Conservation (phyloP, 164 flowering plant species). For the Macadamia integrifolia region DNA sequence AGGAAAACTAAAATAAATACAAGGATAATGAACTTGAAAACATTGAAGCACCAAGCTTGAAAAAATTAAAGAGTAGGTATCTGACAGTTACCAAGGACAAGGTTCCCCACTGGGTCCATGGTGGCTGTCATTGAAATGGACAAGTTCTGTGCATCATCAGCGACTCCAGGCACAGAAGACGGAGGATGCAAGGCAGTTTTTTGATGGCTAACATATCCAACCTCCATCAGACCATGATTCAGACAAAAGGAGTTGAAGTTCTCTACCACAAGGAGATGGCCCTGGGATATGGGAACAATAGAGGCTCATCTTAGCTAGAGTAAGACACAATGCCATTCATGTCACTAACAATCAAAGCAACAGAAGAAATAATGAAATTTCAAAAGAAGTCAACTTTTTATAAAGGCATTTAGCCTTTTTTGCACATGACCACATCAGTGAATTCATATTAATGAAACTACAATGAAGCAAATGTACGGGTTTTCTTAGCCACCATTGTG, state of each 20-base stretch:
- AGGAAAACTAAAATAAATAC: too few species aligned
- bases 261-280: conserved; percentile 76
- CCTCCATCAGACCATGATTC: conserved; percentile 94
- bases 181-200: conserved; percentile 9
- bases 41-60: too few species aligned
- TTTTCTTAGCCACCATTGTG: too few species aligned
- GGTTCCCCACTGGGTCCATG: conserved; percentile 60
- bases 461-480: too few species aligned
- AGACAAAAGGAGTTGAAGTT: conserved; percentile 49
- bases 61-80: neutral
- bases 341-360: neutral
- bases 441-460: too few species aligned
- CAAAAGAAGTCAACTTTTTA: neutral
- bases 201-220: conserved; percentile 63
- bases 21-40: too few species aligned
- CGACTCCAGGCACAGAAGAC: conserved; percentile 20
- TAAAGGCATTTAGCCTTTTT: neutral
- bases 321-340: neutral
- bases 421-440: neutral
- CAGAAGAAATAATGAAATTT: neutral
- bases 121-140: conserved; percentile 95
- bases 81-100: conserved; percentile 59
- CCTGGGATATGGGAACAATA: conserved; percentile 38
- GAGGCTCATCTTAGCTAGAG: neutral
- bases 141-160: conserved; percentile 32